Evolutionary conservation across 169 alveolate genomes (phyloP), one percentile per base, ranked within the genome.

Genomic region (Fabrea salina): DNA sequence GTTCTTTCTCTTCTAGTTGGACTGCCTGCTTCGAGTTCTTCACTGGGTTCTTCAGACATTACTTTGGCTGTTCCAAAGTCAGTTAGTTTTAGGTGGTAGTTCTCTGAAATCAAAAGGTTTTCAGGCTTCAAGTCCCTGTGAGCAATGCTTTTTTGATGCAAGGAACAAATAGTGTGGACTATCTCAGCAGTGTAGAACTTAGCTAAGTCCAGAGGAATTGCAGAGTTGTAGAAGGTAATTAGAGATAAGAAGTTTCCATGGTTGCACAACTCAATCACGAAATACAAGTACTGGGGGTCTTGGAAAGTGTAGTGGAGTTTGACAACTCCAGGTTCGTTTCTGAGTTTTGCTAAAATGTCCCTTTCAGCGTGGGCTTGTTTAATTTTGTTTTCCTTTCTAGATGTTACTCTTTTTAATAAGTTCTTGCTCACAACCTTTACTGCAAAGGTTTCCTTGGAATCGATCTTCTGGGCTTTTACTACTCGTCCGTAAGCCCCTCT

Each of bases 51-150:
- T 4, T 19, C 43, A 25, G 89, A 61, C 89, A 59, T 32, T 86
- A 82, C 83, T 80, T 92, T 92, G 1, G 95, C 96, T 82, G 91
- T 89, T 40, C 95, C 96, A 85, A 89, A 94, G 75, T 94, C 96
- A 41, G 90, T 86, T 4, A 94, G 84, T 79, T 89, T 94, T n/a
- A 94, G 82, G 39, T 80, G 85, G 32, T 88, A 92, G 35, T 86
- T 77, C 16, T 84, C 68, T 78, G 88, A 88, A 43, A 94, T 83
- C 53, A 94, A 59, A 35, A 94, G 82, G 75, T 94, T 94, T 80
- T 94, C 97, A 25, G 97, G 96, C 71, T 94, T 94, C 54, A 94
- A 67, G 76, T 94, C 97, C 57, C 97, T 67, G 77, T 94, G 97
- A 0, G 93, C 89, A 0, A 94, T 88, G 56, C 85, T 82, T 33